Conservation (phyloP, 2,329 filamentous ascomycete genomes). For the Eutypa lata region DNA sequence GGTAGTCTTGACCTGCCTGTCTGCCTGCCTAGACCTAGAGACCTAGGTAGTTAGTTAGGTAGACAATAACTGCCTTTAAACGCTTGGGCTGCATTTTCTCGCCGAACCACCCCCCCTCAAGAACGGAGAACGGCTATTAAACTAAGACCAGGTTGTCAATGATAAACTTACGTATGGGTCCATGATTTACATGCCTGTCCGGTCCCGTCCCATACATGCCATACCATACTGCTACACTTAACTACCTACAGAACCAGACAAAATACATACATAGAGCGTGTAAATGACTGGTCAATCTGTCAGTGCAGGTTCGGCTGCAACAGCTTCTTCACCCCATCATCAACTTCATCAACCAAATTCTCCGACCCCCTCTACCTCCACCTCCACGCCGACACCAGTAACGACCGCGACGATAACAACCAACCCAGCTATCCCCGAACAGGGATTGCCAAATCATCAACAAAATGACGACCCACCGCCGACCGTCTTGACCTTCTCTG, state of each 20-base stretch:
- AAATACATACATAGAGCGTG: slow-evolving; percentile 4
- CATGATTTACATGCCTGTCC: background rate
- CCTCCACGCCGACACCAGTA: background rate
- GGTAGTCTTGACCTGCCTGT: background rate
- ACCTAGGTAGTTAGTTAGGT: no score
- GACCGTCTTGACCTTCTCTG: slow-evolving; percentile 36
- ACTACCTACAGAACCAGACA: background rate
- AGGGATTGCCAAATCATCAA: slow-evolving; percentile 19
- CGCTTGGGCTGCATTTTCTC: no score
- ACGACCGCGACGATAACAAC: slow-evolving; percentile 1
- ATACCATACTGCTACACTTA: background rate
- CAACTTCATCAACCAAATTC: background rate
- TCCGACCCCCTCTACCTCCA: background rate
- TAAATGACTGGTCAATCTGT: slow-evolving; percentile 26
- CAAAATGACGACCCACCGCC: slow-evolving; percentile 24
- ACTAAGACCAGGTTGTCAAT: background rate
- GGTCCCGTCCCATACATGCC: background rate
- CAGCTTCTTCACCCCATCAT: slow-evolving; percentile 15
- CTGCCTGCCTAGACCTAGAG: background rate
- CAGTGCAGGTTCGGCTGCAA: slow-evolving; percentile 17
- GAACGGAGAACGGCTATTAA: background rate
- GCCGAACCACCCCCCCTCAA: background rate
- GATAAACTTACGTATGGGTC: background rate
- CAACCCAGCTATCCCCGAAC: slow-evolving; percentile 21
- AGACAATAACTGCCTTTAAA: no score